These are phyloP conservation scores for Yueomyces sp. DNA, from an alignment of 805 yeast species.

Conservation along the genomic window DNA sequence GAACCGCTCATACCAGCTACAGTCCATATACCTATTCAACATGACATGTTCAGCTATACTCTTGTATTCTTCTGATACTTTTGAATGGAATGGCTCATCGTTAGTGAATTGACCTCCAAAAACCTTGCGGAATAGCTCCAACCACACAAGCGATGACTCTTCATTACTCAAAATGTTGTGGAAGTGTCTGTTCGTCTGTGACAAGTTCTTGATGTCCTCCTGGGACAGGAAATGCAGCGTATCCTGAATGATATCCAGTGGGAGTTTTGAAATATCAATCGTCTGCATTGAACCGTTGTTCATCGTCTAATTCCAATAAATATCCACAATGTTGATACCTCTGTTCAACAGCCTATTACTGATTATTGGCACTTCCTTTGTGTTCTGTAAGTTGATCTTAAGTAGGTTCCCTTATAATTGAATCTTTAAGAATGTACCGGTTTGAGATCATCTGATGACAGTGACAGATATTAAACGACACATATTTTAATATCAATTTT, in stretches of 20 bases:
- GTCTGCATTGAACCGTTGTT: too few relatives aligned
- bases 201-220: constrained; percentile 18
- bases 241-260: constrained; percentile 21
- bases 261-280: constrained; percentile 2
- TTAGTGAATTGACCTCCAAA: constrained; percentile 16
- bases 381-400: too few relatives aligned
- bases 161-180: constrained; percentile 15
- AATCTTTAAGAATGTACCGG: too few relatives aligned
- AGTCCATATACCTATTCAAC: constrained; percentile 6
- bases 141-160: constrained; percentile 20
- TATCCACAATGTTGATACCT: too few relatives aligned
- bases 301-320: too few relatives aligned
- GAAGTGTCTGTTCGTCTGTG: constrained; percentile 21
- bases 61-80: constrained; percentile 8
- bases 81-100: constrained; percentile 18
- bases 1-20: constrained; percentile 18
- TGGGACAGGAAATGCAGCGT: constrained; percentile 18
- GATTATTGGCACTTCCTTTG: too few relatives aligned
- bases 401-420: too few relatives aligned
- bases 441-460: too few relatives aligned
- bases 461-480: too few relatives aligned
- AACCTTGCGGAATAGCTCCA: constrained; percentile 18
- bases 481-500: too few relatives aligned
- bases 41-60: constrained; percentile 18
- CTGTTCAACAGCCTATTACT: too few relatives aligned